Evolutionary conservation across 352 stramenopile species (phyloP), one percentile per base, ranked within the genome.

Genomic region (Thalassiosira sp.): DNA sequence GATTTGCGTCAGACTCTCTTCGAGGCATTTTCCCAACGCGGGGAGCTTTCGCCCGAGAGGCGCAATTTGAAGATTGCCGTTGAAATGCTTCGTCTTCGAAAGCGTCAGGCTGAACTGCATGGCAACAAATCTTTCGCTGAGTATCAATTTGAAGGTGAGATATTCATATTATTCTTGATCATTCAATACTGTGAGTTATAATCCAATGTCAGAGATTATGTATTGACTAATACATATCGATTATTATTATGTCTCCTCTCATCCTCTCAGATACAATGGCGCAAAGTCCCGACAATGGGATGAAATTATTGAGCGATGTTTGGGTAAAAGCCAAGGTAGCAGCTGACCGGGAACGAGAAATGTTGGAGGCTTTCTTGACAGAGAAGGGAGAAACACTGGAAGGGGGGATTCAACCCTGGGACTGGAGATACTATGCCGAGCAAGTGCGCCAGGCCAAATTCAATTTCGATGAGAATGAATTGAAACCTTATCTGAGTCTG

Each of bases 401-500:
- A 52, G 70, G 71, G 40, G 71, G 71, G 18, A 75, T 93, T 28
- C 48, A 91, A 42, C 48, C 85, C 0, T 91, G 79, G 78, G 87
- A 93, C 82, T 92, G 87, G 87, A 40, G 84, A 13, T 90, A 82
- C 52, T 89, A 89, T 63, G 85, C 87, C 0, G 85, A 91, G 45
- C 81, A 90, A 63, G 85, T 91, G 6, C 82, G 85, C n/a, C 57
- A 73, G 8, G 61, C 65, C 15, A 86, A 85, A 28, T 93, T 90
- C 54, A 71, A 89, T 53, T 83, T 93, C 64, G 89, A 94, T 65
- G 86, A 94, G 42, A 77, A 61, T 66, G 43, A 86, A 42, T 61
- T 94, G 46, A 93, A 93, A 57, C 86, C 89, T 5, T 94, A 94
- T 42, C 76, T 94, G 1, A 87, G 75, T 49, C 75, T 94, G 16